These are phyloP conservation scores for Avena atlantica DNA, from an alignment of 176 grass and related monocot genomes.

Conservation along the genomic window DNA sequence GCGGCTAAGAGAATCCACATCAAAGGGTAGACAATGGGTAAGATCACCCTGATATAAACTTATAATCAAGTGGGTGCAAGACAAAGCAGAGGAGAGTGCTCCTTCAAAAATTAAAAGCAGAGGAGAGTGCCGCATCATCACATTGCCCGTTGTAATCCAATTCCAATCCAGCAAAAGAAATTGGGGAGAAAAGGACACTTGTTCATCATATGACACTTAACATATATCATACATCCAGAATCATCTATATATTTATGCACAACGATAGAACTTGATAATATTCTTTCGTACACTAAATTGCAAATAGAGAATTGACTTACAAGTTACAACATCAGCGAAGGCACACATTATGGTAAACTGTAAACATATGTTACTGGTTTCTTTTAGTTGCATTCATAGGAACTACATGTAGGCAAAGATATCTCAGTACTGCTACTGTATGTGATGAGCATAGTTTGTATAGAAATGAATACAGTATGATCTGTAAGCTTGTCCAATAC, in stretches of 20 bases:
- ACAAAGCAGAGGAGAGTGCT: not conserved
- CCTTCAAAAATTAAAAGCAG: too few species aligned
- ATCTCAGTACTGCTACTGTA: not conserved
- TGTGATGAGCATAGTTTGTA: constrained; percentile 4
- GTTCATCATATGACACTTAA: constrained; percentile 11
- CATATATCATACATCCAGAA: not conserved
- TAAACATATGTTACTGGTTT: not conserved
- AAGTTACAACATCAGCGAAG: not conserved
- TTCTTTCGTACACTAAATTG: not conserved
- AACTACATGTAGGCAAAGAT: not conserved
- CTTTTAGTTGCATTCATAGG: not conserved
- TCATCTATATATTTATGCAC: not conserved
- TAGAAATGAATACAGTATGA: constrained; percentile 21
- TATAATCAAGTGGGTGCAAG: not conserved
- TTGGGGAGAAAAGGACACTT: not conserved
- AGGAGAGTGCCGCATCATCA: not conserved
- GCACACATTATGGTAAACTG: not conserved
- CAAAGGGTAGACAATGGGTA: not conserved
- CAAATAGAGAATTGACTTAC: not conserved
- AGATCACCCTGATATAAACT: not conserved
- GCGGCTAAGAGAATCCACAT: not conserved
- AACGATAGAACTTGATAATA: not conserved
- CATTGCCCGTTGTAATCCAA: not conserved
- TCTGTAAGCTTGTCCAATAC: constrained; percentile 4
- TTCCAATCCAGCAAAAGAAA: not conserved